These are phyloP conservation scores for Plasmodium gonderi DNA, from an alignment of 169 alveolate genomes.

Conservation along the genomic window DNA sequence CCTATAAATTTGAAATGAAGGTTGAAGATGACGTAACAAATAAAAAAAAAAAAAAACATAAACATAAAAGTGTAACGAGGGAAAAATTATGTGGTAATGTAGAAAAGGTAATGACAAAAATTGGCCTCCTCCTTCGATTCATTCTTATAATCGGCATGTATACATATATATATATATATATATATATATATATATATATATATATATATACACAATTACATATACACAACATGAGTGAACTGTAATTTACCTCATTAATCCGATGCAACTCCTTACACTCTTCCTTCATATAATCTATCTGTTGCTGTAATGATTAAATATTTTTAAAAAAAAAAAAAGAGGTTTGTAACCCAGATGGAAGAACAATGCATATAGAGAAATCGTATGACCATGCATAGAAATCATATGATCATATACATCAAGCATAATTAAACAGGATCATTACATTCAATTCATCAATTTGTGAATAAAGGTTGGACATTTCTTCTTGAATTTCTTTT, in stretches of 20 bases:
- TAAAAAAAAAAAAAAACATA: not conserved
- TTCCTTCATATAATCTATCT: slow-evolving; percentile 13
- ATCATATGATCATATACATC: too few relatives aligned
- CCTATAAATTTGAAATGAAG: not conserved
- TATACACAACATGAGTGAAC: not conserved
- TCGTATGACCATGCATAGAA: too few relatives aligned
- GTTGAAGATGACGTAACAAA: not conserved
- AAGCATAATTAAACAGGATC: not conserved
- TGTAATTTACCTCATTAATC: slow-evolving; percentile 17
- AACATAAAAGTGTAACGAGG: not conserved
- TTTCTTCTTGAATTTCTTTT: slow-evolving; percentile 61
- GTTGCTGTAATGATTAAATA: not conserved
- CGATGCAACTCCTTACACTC: not conserved
- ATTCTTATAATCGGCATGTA: too few relatives aligned
- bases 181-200: not conserved
- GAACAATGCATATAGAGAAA: not conserved
- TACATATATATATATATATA: too few relatives aligned
- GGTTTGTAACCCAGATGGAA: not conserved
- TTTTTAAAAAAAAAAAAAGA: not conserved
- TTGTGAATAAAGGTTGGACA: slow-evolving; percentile 18
- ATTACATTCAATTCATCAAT: slow-evolving; percentile 16
- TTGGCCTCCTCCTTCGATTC: too few relatives aligned
- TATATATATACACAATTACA: not conserved
- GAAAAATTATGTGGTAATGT: too few relatives aligned
- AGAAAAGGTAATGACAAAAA: too few relatives aligned